Percentiles rank a stretch among this genome's conserved stretches.
These are phyloP conservation scores for Limnanthes douglasii DNA, from an alignment of 345 rosid species.

Conservation along the genomic window DNA sequence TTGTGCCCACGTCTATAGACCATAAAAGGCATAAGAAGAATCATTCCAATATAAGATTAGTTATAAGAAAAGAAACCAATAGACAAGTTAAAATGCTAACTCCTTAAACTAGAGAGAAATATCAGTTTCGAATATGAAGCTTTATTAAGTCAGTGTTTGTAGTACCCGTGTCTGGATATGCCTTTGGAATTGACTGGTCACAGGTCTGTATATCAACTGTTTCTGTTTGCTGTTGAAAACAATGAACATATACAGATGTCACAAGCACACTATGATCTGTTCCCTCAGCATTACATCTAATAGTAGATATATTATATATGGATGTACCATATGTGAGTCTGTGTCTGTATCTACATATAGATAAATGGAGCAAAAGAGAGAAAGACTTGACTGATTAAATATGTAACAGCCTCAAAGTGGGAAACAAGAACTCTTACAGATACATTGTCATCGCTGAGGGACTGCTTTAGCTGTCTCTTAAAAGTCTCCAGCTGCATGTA, in stretches of 20 bases:
- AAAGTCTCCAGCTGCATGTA: constrained; percentile 62
- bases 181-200: constrained; percentile 35
- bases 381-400: not conserved
- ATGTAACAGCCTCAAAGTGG: not conserved
- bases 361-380: not conserved
- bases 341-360: not conserved
- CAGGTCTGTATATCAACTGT: constrained; percentile 51
- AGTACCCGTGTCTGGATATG: constrained; percentile 40
- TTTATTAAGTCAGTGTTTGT: too few species aligned
- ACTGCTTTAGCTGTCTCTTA: constrained; percentile 89
- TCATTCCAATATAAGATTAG: not conserved
- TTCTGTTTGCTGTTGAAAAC: constrained; percentile 30
- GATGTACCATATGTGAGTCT: too few species aligned
- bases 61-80: not conserved
- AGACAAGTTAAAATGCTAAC: too few species aligned
- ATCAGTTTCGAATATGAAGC: too few species aligned
- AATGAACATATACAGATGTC: not conserved
- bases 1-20: constrained; percentile 30
- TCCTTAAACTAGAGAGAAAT: too few species aligned
- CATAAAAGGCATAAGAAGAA: constrained; percentile 2
- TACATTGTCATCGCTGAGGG: constrained; percentile 57
- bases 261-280: not conserved
- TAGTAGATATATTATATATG: too few species aligned
- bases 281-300: too few species aligned
- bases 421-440: constrained; percentile 31